Evolutionary conservation across 2,329 filamentous ascomycete genomes (phyloP).

Genomic region (Endoconidiophora laricicola): DNA sequence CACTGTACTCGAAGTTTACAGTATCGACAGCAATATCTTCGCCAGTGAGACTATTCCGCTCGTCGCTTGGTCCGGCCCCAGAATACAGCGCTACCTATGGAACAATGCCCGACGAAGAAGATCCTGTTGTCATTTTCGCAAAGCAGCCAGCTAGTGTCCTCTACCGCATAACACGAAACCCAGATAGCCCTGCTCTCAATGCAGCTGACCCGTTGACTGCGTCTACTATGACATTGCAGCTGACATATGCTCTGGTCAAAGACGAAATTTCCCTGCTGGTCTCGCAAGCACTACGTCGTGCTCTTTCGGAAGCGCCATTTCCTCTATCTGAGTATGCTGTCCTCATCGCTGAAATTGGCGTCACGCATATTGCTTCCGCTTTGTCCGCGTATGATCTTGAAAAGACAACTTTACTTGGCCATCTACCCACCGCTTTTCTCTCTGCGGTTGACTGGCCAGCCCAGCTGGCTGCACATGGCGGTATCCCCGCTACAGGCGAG

Average conservation of each 20-base stretch:
- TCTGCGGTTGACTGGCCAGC: conserved; percentile 12
- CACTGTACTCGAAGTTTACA: conserved; percentile 77
- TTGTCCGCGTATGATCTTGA: conserved; percentile 38
- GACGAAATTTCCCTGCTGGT: conserved; percentile 49
- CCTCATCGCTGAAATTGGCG: conserved; percentile 28
- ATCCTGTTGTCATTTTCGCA: conserved; percentile 50
- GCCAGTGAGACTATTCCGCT: conserved; percentile 58
- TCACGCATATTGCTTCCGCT: conserved; percentile 26
- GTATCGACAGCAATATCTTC: conserved; percentile 59
- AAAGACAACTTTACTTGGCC: conserved; percentile 32
- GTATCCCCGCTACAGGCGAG: not conserved
- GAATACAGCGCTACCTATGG: conserved; percentile 50
- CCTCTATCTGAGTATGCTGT: conserved; percentile 30
- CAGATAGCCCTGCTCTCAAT: not conserved
- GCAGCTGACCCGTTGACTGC: conserved; percentile 21
- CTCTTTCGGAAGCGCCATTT: conserved; percentile 18
- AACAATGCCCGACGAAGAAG: conserved; percentile 27
- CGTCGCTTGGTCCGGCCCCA: conserved; percentile 53
- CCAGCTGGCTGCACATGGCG: conserved; percentile 2
- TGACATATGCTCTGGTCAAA: conserved; percentile 62
- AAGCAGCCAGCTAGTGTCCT: conserved; percentile 67
- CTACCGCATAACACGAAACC: conserved; percentile 51
- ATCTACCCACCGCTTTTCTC: conserved; percentile 17
- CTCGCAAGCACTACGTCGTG: conserved; percentile 24
- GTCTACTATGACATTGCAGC: conserved; percentile 44